Base-by-base conservation (phyloP, 306 rosid genomes). In the Rosa chinensis region DNA sequence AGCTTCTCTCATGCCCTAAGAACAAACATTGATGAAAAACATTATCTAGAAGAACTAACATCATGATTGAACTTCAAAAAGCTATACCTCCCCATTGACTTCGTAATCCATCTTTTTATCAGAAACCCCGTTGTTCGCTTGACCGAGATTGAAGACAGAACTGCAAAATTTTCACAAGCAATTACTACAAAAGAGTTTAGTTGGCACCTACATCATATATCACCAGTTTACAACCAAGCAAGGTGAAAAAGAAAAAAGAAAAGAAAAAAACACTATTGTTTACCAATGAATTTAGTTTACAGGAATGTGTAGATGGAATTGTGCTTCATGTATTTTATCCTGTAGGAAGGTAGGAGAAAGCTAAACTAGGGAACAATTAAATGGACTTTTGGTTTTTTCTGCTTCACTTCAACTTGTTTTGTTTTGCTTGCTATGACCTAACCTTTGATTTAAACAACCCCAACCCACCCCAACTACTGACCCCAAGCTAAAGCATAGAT, bases 1-100 rank as follows among this genome's bases (percentile, higher is more conserved):
- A 75, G 99, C 98, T 86, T 96, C 99, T 87, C 98, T 89, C 82
- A 90, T 71, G 74, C 99, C 99, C 97, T 91, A 78, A 83, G 67
- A 84, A 80, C 69, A 78, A 64, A 70, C 76, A 84, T 40, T 16
- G 76, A 77, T 77, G 45, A 70, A 72, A 72, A 16, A 72, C 56
- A 72, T 62, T 78, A 83, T 52, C 84, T 59, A 64, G 25, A 73
- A 76, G 64, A 82, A 45, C 50, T 21, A 67, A 75, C 67, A 62
- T 49, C 74, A 68, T 6, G 25, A 62, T 63, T 82, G 67, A 84
- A 80, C 66, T 61, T 48, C 10, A 10, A 72, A 50, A 69, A 35
- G 42, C 68, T 73, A 77, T 88, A 96, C 98, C 99, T 93, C 99
- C 77, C 99, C 99, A 69, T 78, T 91, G 79, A 82, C 84, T 86